Evolutionary conservation across 2,329 filamentous ascomycete species (phyloP).

Genomic region (Dactylellina cionopaga): DNA sequence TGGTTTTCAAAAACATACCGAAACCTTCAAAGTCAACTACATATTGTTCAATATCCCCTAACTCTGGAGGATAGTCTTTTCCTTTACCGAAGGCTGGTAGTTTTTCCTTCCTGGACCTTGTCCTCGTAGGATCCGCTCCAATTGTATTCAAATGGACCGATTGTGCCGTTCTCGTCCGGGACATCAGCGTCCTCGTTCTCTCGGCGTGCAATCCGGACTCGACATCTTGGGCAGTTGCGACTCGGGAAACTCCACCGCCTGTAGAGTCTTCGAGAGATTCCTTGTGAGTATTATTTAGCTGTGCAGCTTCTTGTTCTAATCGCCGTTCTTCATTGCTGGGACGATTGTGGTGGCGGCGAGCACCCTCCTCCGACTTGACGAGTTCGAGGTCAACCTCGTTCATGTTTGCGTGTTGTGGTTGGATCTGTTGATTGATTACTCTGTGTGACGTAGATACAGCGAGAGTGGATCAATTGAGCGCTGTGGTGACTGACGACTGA

Average conservation of each 20-base stretch:
- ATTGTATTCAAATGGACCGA: slow-evolving; percentile 48
- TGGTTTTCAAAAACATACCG: slow-evolving; percentile 35
- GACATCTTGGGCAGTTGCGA: slow-evolving; percentile 32
- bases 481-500: no score
- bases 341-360: slow-evolving; percentile 17
- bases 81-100: slow-evolving; percentile 41
- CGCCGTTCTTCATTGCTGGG: not conserved
- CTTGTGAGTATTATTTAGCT: slow-evolving; percentile 11
- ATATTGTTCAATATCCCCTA: slow-evolving; percentile 78
- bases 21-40: slow-evolving; percentile 86
- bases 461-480: not conserved
- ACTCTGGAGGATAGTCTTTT: slow-evolving; percentile 70
- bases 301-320: slow-evolving; percentile 33
- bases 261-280: slow-evolving; percentile 42
- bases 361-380: slow-evolving; percentile 36
- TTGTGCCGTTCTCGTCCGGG: slow-evolving; percentile 39
- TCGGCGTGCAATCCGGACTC: slow-evolving; percentile 31
- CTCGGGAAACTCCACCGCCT: slow-evolving; percentile 13
- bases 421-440: no score
- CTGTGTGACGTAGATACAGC: slow-evolving; percentile 13
- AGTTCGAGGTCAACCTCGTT: slow-evolving; percentile 47
- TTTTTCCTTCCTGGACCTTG: slow-evolving; percentile 38
- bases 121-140: slow-evolving; percentile 29
- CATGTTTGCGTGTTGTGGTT: slow-evolving; percentile 19
- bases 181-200: slow-evolving; percentile 38